phyloP scores from a whole-genome alignment of 2,329 filamentous ascomycete genomes.

The Sordariomycetes sp. region DNA sequence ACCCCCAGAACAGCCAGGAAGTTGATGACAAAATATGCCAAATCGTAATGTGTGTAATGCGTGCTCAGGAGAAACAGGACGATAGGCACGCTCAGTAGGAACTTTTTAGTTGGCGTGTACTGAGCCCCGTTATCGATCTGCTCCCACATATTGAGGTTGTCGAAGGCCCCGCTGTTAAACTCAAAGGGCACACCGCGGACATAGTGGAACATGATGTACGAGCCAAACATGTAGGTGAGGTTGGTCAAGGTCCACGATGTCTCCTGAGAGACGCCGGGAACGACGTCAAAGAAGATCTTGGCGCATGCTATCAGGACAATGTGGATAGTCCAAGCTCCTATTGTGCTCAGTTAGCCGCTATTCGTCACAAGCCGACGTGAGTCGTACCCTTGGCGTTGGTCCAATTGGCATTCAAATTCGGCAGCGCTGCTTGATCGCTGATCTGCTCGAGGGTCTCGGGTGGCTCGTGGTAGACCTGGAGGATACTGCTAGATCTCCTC shows the following conservation, averaged over 20 bases:
- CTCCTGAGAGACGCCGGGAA: slow-evolving; percentile 93
- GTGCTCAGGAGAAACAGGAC: slow-evolving; percentile 92
- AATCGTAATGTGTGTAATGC: slow-evolving; percentile 96
- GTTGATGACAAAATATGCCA: slow-evolving; percentile 96
- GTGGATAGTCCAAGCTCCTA: slow-evolving; percentile 97
- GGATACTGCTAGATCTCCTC: slow-evolving; percentile 92
- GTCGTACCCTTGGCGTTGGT: slow-evolving; percentile 90
- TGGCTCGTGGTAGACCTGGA: slow-evolving; percentile 89
- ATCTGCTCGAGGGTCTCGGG: slow-evolving; percentile 95
- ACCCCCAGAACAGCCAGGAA: slow-evolving; percentile 86
- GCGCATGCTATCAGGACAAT: slow-evolving; percentile 82
- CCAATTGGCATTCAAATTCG: slow-evolving; percentile 97
- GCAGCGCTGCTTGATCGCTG: slow-evolving; percentile 88
- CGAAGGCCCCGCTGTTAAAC: slow-evolving; percentile 96
- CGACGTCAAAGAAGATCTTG: slow-evolving; percentile 95
- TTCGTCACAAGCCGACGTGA: no score
- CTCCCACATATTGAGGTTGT: slow-evolving; percentile 99
- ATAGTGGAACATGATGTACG: slow-evolving; percentile 99
- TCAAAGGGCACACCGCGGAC: slow-evolving; percentile 97
- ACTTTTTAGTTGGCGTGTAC: slow-evolving; percentile 98
- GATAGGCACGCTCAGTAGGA: slow-evolving; percentile 88
- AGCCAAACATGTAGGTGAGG: slow-evolving; percentile 97
- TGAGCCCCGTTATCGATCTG: slow-evolving; percentile 99
- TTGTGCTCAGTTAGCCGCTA: background rate
- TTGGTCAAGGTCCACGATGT: slow-evolving; percentile 98